Evolutionary conservation across 208 protist genomes (phyloP).

Genomic region (Trypanosoma melophagium): DNA sequence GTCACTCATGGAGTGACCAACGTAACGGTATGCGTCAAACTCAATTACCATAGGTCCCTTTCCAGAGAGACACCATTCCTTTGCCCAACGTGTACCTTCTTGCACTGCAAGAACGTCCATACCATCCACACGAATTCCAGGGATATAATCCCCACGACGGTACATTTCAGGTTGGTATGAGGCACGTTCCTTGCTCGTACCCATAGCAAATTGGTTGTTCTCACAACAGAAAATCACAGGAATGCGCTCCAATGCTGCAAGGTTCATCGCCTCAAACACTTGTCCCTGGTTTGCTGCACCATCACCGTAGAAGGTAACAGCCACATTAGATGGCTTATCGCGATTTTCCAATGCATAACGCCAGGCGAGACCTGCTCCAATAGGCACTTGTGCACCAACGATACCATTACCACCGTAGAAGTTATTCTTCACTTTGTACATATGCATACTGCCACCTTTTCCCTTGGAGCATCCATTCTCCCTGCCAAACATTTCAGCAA

Average conservation of each 20-base stretch:
- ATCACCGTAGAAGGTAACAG: constrained; percentile 95
- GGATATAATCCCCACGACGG: constrained; percentile 95
- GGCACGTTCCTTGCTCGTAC: constrained; percentile 91
- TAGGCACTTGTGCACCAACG: constrained; percentile 95
- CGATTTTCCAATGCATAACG: constrained; percentile 80
- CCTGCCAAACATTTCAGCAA: constrained; percentile 92
- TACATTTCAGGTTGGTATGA: constrained; percentile 94
- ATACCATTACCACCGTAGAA: constrained; percentile 99
- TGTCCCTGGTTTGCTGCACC: constrained; percentile 98
- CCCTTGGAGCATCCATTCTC: constrained; percentile 89
- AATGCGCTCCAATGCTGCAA: constrained; percentile 97
- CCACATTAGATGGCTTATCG: constrained; percentile 84
- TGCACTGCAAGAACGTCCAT: constrained; percentile 97
- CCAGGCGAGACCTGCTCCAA: constrained; percentile 96
- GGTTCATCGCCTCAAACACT: constrained; percentile 98
- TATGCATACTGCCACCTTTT: constrained; percentile 98
- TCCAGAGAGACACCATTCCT: constrained; percentile 73
- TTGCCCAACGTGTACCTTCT: constrained; percentile 87
- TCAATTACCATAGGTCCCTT: constrained; percentile 96
- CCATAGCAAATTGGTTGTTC: constrained; percentile 99
- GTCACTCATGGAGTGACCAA: constrained; percentile 98
- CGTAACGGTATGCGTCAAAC: constrained; percentile 96
- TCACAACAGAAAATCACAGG: constrained; percentile 96
- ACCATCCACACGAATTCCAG: constrained; percentile 96
- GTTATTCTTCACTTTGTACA: constrained; percentile 91